phyloP scores from a whole-genome alignment of 345 rosid species.

The Lumnitzera littorea region DNA sequence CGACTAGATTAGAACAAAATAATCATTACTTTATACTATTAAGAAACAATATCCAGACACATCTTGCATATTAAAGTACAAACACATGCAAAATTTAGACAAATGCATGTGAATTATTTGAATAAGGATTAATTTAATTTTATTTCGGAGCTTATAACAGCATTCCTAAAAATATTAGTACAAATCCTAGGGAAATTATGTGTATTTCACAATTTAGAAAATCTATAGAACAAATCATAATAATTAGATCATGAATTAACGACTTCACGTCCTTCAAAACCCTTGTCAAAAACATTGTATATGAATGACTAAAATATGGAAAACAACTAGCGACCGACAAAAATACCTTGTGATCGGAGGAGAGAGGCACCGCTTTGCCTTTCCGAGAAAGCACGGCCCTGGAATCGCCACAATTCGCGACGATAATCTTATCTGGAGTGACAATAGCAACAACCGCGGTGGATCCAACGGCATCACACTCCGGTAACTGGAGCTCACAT shows the following conservation, averaged over 20 bases:
- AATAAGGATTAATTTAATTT: neutral
- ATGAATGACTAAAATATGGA: neutral
- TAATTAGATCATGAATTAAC: too few species aligned
- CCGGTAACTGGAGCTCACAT: slow-evolving; percentile 37
- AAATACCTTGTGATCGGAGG: slow-evolving; percentile 79
- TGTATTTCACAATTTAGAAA: too few species aligned
- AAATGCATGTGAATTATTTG: neutral
- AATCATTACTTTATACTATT: too few species aligned
- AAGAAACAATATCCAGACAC: too few species aligned
- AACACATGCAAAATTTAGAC: too few species aligned
- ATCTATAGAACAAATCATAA: too few species aligned
- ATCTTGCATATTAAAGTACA: too few species aligned
- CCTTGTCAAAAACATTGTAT: neutral
- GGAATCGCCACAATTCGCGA: slow-evolving; percentile 92
- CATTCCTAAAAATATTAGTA: too few species aligned
- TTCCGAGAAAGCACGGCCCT: slow-evolving; percentile 85
- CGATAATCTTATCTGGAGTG: slow-evolving; percentile 53
- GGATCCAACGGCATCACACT: slow-evolving; percentile 66
- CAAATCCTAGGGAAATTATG: too few species aligned
- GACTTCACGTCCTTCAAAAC: too few species aligned
- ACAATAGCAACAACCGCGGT: slow-evolving; percentile 77
- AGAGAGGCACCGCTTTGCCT: slow-evolving; percentile 62
- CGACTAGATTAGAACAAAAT: too few species aligned
- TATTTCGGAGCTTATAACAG: too few species aligned
- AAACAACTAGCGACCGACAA: neutral